Base-by-base conservation (phyloP, 2,329 filamentous ascomycete species). In the Thielaviopsis musarum region DNA sequence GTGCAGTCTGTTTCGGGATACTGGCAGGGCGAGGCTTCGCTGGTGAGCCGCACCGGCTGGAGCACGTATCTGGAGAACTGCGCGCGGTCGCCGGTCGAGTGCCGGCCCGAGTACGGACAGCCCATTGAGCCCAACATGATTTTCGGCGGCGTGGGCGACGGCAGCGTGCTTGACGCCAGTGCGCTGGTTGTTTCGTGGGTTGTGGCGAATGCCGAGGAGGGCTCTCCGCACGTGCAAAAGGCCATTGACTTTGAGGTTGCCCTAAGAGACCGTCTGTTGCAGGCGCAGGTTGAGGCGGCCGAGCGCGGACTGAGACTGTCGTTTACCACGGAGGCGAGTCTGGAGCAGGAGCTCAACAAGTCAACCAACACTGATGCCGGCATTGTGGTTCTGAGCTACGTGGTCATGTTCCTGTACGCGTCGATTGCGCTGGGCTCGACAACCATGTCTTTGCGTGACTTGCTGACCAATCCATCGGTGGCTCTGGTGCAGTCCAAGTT, bases 381-480 rank as follows among this genome's bases (percentile, higher is more conserved):
- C 70, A 98, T 98, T 66, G 83, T 98, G 24, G 82, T 91, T 58
- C 85, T 98, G 71, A 97, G 91, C 76, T 98, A 98, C 72, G 79
- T 97, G 64, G 88, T 96, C 74, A 98, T 98, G 93, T 98, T 98
- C 71, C 73, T 98, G 63, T 98, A 98, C 68, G 93, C 91, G 3
- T 97, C 91, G 5, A 73, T 98, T 58, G 91, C 93, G 0, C 77
- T 98, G 0, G 93, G 93, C 0, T 95, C 91, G 1, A 93, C 88
- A 0, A 90, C 87, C 5, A 75, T 95, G 60, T 88, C 85, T 0
- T 74, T 91, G 61, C 81, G 80, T 65, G 87, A 91, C 60, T 74
- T 97, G 53, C 72, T 95, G 55, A 81, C 81, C 57, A 95, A 95
- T 67, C 91, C 91, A 1, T 81, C 88, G 13, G 85, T 88, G 57